phyloP scores from a whole-genome alignment of 176 grass and related monocot species.

The Aegilops tauschii region DNA sequence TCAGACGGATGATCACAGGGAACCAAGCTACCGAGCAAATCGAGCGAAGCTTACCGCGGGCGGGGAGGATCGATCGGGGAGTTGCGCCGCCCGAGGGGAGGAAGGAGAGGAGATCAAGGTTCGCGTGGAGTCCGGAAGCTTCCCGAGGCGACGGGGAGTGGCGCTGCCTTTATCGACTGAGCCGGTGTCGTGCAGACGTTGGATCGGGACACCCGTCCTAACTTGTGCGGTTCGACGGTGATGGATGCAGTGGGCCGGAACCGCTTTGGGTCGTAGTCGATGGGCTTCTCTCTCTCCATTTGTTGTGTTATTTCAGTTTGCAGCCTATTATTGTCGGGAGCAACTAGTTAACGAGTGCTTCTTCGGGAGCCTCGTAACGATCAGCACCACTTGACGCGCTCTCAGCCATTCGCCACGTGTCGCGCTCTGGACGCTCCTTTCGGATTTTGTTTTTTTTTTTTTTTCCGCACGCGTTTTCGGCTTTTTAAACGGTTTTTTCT shows the following conservation, averaged over 20 bases:
- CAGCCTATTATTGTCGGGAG: too few relatives aligned
- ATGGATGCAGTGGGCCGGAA: not conserved
- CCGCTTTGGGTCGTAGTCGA: not conserved
- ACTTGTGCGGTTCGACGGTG: not conserved
- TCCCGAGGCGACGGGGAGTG: not conserved
- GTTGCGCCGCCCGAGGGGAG: not conserved
- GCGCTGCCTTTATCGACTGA: not conserved
- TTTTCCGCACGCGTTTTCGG: too few relatives aligned
- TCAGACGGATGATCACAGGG: not conserved
- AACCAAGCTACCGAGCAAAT: not conserved
- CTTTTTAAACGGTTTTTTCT: too few relatives aligned
- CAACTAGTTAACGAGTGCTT: too few relatives aligned
- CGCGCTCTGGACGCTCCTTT: too few relatives aligned
- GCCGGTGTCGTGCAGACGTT: not conserved
- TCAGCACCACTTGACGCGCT: too few relatives aligned
- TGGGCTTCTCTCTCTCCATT: too few relatives aligned
- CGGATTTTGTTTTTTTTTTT: too few relatives aligned
- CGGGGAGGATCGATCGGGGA: not conserved
- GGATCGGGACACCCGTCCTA: not conserved
- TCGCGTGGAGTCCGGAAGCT: conserved; percentile 22
- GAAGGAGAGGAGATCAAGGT: not conserved
- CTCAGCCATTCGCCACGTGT: too few relatives aligned
- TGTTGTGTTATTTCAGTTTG: too few relatives aligned
- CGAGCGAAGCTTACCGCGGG: not conserved
- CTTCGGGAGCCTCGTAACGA: too few relatives aligned